Evolutionary conservation across 2,329 filamentous ascomycete species (phyloP).

Genomic region (Colletotrichum caudatum): DNA sequence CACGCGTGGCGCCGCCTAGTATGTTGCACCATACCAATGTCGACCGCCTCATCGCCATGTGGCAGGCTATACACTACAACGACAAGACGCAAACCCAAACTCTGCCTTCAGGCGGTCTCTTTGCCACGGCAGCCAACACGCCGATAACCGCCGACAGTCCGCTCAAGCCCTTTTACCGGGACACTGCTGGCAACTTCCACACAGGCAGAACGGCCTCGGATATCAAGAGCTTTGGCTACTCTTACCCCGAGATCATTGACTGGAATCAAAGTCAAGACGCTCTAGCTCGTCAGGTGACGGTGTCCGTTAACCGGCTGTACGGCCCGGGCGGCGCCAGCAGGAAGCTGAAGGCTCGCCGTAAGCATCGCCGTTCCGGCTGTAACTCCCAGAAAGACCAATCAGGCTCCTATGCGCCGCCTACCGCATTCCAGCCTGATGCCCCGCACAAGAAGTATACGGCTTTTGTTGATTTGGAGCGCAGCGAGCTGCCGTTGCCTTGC

Average conservation of each 20-base stretch:
- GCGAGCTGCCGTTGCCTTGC: slow-evolving; percentile 52
- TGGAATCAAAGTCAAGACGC: slow-evolving; percentile 11
- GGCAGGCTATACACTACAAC: slow-evolving; percentile 57
- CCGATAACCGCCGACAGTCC: slow-evolving; percentile 57
- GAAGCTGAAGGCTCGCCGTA: slow-evolving; percentile 8
- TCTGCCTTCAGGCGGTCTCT: slow-evolving; percentile 50
- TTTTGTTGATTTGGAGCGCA: slow-evolving; percentile 50
- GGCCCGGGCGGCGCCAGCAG: neutral
- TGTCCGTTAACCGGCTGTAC: slow-evolving; percentile 20
- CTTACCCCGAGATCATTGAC: slow-evolving; percentile 48
- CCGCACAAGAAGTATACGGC: slow-evolving; percentile 50
- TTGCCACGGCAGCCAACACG: slow-evolving; percentile 55
- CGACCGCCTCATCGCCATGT: slow-evolving; percentile 72
- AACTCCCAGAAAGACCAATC: neutral
- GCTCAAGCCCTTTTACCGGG: slow-evolving; percentile 62
- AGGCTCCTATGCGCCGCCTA: neutral
- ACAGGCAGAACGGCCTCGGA: slow-evolving; percentile 52
- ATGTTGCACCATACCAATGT: slow-evolving; percentile 63
- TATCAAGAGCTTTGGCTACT: slow-evolving; percentile 53
- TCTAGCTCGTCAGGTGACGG: slow-evolving; percentile 15
- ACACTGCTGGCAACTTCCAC: slow-evolving; percentile 54
- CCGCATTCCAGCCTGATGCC: slow-evolving; percentile 8
- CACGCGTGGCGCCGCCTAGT: slow-evolving; percentile 3
- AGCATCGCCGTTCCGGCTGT: slow-evolving; percentile 2
- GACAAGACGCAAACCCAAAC: slow-evolving; percentile 50